A percentile compares a stretch with the other conserved stretches of the same genome.
Evolutionary conservation across 2,329 filamentous ascomycete genomes (phyloP).

Genomic region (Fusarium chaquense): DNA sequence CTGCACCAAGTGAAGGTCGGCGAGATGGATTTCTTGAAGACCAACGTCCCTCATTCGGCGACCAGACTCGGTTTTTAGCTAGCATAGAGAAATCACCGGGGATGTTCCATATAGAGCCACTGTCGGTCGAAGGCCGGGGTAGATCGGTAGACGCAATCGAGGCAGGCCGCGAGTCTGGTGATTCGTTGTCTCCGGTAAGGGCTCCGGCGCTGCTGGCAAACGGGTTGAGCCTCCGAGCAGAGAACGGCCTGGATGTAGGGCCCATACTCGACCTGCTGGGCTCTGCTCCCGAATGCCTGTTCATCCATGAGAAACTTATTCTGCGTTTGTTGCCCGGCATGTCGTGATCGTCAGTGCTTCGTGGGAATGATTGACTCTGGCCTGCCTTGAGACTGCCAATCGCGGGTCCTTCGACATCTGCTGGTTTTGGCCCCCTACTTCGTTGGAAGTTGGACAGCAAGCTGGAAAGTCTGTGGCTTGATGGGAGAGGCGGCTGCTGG

Average conservation of each 20-base stretch:
- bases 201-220: constrained; percentile 64
- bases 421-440: constrained; percentile 70
- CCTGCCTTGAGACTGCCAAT: constrained; percentile 76
- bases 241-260: constrained; percentile 54
- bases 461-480: constrained; percentile 58
- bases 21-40: constrained; percentile 77
- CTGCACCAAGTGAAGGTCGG: constrained; percentile 83
- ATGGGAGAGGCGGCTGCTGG: constrained; percentile 48
- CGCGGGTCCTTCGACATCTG: constrained; percentile 64
- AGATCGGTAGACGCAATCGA: constrained; percentile 78
- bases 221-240: constrained; percentile 59
- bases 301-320: constrained; percentile 72
- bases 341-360: constrained; percentile 68
- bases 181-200: constrained; percentile 66
- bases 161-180: constrained; percentile 72
- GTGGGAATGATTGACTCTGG: constrained; percentile 83
- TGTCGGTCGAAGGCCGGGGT: constrained; percentile 83
- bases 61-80: constrained; percentile 74
- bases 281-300: constrained; percentile 65
- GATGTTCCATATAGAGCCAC: constrained; percentile 78
- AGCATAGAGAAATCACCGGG: constrained; percentile 58
- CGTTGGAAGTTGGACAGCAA: constrained; percentile 72
- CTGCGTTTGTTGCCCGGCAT: constrained; percentile 65
- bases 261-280: constrained; percentile 46
- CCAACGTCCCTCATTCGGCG: constrained; percentile 66